Evolutionary conservation across 1,284 basidiomycete species (phyloP).

Genomic region (Tilletia horrida): DNA sequence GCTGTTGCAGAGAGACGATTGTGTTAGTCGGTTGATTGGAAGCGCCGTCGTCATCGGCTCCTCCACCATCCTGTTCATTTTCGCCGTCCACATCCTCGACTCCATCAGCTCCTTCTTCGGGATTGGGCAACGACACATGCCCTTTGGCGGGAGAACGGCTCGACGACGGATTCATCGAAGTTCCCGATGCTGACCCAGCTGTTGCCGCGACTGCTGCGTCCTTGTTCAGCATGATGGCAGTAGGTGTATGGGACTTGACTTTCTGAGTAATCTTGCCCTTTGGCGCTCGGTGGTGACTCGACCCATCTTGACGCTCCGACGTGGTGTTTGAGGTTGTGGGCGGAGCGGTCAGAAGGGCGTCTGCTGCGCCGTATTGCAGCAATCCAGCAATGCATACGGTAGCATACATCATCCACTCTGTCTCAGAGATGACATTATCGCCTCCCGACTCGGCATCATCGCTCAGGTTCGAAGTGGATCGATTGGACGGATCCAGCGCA

Average conservation of each 20-base stretch:
- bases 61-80: conserved; percentile 14
- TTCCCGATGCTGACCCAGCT: neutral
- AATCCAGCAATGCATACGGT: conserved; percentile 78
- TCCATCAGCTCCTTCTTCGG: conserved; percentile 20
- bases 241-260: conserved; percentile 57
- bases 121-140: conserved; percentile 20
- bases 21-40: conserved; percentile 36
- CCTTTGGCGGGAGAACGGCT: conserved; percentile 27
- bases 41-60: neutral
- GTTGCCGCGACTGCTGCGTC: conserved; percentile 20
- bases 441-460: neutral
- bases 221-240: conserved; percentile 37
- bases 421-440: conserved; percentile 62
- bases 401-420: conserved; percentile 95
- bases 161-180: conserved; percentile 24
- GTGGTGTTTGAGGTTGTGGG: neutral
- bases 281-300: conserved; percentile 24
- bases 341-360: conserved; percentile 62
- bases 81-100: conserved; percentile 15
- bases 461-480: neutral
- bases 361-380: conserved; percentile 81
- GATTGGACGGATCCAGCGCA: neutral
- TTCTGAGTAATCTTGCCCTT: conserved; percentile 40
- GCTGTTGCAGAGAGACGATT: conserved; percentile 23
- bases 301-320: conserved; percentile 54